These are phyloP conservation scores for Candida broadrunensis DNA, from an alignment of 805 yeast species.

Conservation along the genomic window DNA sequence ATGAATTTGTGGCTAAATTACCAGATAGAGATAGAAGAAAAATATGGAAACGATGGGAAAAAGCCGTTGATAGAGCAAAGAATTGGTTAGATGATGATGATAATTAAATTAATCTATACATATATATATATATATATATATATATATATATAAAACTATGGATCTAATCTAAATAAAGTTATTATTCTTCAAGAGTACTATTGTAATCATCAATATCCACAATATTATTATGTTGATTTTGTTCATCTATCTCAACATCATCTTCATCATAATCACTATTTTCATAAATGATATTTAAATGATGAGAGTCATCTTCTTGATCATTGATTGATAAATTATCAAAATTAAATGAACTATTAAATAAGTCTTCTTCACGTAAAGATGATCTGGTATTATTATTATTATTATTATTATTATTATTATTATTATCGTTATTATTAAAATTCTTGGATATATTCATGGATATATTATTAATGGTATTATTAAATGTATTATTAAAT, in stretches of 20 bases:
- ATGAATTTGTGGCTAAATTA: conserved; percentile 40
- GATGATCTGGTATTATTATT: too few relatives aligned
- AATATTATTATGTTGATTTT: conserved; percentile 10
- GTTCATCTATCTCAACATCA: conserved; percentile 7
- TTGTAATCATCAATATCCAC: conserved; percentile 27
- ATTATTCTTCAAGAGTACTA: conserved; percentile 6
- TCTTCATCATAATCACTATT: conserved; percentile 1
- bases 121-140: not conserved
- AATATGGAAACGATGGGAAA: conserved; percentile 77
- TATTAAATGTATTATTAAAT: not conserved
- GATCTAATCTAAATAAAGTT: not conserved
- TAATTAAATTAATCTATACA: not conserved
- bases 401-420: not conserved
- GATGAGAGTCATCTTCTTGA: not conserved
- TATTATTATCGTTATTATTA: not conserved
- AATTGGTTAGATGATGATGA: conserved; percentile 67
- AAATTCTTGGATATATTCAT: conserved; percentile 1
- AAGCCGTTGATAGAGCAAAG: conserved; percentile 74
- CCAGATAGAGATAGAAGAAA: conserved; percentile 57
- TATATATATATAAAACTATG: not conserved
- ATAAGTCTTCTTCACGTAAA: conserved; percentile 10
- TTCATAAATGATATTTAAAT: conserved; percentile 2
- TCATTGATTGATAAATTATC: conserved; percentile 13
- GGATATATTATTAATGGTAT: conserved; percentile 1
- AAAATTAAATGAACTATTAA: conserved; percentile 25